These are phyloP conservation scores for Diplodia mutila DNA, from an alignment of 2,329 filamentous ascomycete genomes.

Conservation along the genomic window DNA sequence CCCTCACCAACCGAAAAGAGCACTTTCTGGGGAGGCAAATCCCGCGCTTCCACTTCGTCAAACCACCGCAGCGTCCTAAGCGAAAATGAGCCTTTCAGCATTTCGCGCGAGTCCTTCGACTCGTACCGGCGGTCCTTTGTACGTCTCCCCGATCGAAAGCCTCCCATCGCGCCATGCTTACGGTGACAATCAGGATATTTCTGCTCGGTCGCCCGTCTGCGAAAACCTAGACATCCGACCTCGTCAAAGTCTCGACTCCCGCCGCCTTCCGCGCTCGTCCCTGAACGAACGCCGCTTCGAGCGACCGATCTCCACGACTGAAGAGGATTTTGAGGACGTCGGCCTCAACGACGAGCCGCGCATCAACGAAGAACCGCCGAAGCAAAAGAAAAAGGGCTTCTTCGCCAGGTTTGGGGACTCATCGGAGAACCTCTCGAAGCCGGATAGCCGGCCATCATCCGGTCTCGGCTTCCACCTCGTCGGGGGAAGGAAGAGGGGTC, in stretches of 20 bases:
- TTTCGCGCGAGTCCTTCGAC: slow-evolving; percentile 95
- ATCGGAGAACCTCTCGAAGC: slow-evolving; percentile 32
- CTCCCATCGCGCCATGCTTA: slow-evolving; percentile 6
- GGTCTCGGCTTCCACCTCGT: slow-evolving; percentile 67
- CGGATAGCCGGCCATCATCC: slow-evolving; percentile 47
- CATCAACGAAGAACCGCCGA: slow-evolving; percentile 72
- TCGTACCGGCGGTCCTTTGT: slow-evolving; percentile 96
- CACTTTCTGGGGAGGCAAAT: slow-evolving; percentile 73
- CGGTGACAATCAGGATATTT: slow-evolving; percentile 74
- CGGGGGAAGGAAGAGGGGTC: slow-evolving; percentile 69
- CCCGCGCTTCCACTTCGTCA: slow-evolving; percentile 55
- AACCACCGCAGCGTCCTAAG: slow-evolving; percentile 68
- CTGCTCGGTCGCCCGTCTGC: slow-evolving; percentile 76
- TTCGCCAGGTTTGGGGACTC: slow-evolving; percentile 78
- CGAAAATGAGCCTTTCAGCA: slow-evolving; percentile 91
- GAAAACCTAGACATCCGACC: slow-evolving; percentile 51
- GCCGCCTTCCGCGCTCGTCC: slow-evolving; percentile 65
- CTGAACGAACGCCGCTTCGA: slow-evolving; percentile 62
- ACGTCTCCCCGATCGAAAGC: slow-evolving; percentile 46
- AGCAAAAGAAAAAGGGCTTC: slow-evolving; percentile 73
- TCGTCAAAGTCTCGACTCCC: slow-evolving; percentile 81
- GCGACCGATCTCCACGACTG: slow-evolving; percentile 65
- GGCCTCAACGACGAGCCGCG: slow-evolving; percentile 79
- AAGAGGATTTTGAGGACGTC: slow-evolving; percentile 88
- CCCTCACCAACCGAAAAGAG: slow-evolving; percentile 90